Evolutionary conservation across 73 alveolate species (phyloP).

Genomic region (Paramecium octaurelia): DNA sequence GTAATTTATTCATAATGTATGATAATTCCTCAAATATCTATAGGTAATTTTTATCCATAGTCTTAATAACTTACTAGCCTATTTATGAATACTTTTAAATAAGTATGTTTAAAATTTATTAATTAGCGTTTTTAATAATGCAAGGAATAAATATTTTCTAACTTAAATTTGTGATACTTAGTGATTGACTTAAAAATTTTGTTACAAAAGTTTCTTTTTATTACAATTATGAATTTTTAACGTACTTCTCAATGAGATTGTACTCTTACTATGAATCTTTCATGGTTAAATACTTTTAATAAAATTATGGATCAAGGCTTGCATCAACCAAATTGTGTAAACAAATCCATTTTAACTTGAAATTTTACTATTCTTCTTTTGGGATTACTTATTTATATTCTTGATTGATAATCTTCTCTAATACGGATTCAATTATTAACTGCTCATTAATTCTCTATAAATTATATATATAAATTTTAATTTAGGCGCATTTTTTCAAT

Average conservation of each 20-base stretch:
- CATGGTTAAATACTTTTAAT: neutral
- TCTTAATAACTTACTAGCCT: neutral
- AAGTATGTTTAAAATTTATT: neutral
- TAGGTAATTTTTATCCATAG: neutral
- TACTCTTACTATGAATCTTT: neutral
- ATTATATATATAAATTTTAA: neutral
- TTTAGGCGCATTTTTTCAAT: neutral
- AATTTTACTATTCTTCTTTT: neutral
- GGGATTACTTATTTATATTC: neutral
- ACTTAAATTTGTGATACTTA: neutral
- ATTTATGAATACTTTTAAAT: neutral
- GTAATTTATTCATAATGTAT: neutral
- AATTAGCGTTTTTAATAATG: neutral
- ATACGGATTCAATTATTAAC: neutral
- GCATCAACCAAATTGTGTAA: neutral
- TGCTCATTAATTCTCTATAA: neutral
- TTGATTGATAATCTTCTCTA: neutral
- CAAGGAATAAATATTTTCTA: neutral
- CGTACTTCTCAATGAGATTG: neutral
- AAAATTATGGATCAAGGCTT: neutral
- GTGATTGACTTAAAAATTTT: neutral
- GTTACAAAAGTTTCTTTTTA: neutral
- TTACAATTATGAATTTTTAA: neutral
- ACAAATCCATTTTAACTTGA: conserved; percentile 27
- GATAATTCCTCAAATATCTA: conserved; percentile 3